Conservation (phyloP, 768 basidiomycete genomes). For the Kwoniella pini region DNA sequence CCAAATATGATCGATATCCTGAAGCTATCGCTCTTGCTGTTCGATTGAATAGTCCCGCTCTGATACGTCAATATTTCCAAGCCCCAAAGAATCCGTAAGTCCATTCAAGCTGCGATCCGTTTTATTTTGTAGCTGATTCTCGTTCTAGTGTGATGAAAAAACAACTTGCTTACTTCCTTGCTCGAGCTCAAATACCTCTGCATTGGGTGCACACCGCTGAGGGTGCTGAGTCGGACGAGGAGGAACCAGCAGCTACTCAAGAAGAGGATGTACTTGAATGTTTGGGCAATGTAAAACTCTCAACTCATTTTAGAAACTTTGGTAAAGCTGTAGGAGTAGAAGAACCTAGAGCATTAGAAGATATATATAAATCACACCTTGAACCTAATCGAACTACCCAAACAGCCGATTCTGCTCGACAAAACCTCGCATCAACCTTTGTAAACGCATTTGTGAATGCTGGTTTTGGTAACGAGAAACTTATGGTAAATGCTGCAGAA, state of each 20-base stretch:
- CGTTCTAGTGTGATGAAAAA: slow-evolving; percentile 76
- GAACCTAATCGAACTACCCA: slow-evolving; percentile 81
- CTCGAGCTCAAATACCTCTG: slow-evolving; percentile 84
- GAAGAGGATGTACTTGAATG: slow-evolving; percentile 81
- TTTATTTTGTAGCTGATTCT: slow-evolving; percentile 12
- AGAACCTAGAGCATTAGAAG: slow-evolving; percentile 89
- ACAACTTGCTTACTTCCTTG: slow-evolving; percentile 90
- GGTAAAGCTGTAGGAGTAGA: slow-evolving; percentile 89
- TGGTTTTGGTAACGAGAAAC: slow-evolving; percentile 96
- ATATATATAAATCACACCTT: slow-evolving; percentile 95
- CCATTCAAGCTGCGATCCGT: not conserved
- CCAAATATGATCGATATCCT: slow-evolving; percentile 80
- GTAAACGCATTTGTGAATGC: slow-evolving; percentile 99
- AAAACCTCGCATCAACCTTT: slow-evolving; percentile 92
- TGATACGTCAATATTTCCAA: slow-evolving; percentile 84
- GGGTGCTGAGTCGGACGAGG: slow-evolving; percentile 60
- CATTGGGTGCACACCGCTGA: slow-evolving; percentile 76
- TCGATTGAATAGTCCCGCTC: slow-evolving; percentile 72
- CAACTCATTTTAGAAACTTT: slow-evolving; percentile 80
- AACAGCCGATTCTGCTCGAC: slow-evolving; percentile 88
- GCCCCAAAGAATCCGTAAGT: slow-evolving; percentile 83
- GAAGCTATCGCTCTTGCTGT: slow-evolving; percentile 87
- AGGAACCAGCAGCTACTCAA: slow-evolving; percentile 63
- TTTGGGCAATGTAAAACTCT: slow-evolving; percentile 80
- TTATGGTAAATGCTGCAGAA: slow-evolving; percentile 95